Percentiles rank a stretch among this genome's conserved stretches.
Evolutionary conservation across 2,329 filamentous ascomycete genomes (phyloP).

Genomic region (Pseudopithomyces chartarum): DNA sequence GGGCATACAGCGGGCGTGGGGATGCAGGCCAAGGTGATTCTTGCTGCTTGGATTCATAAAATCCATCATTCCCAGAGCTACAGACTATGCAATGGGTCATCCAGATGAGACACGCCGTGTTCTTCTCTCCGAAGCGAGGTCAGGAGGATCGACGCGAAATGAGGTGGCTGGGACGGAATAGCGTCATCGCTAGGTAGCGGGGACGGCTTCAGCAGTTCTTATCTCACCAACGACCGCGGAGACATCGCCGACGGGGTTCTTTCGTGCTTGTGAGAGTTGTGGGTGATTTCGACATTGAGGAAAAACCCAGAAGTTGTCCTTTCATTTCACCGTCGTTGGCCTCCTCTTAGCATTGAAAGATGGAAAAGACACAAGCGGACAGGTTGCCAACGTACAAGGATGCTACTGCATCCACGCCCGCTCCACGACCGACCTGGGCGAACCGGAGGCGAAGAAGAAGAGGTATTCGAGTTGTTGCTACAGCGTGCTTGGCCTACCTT

Average conservation of each 20-base stretch:
- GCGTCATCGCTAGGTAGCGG: neutral
- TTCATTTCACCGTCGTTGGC: neutral
- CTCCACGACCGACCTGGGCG: conserved; percentile 14
- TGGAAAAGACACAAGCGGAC: conserved; percentile 25
- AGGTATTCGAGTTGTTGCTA: conserved; percentile 20
- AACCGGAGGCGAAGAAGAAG: conserved; percentile 21
- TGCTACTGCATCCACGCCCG: conserved; percentile 16
- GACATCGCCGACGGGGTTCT: neutral
- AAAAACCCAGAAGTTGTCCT: neutral
- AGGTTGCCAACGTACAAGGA: conserved; percentile 29
- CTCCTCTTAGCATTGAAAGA: neutral
- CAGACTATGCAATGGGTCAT: neutral
- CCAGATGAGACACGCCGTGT: neutral
- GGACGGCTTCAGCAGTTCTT: neutral
- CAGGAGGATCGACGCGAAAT: neutral
- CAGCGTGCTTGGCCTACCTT: conserved; percentile 25
- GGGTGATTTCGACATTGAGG: neutral
- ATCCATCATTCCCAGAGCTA: no score
- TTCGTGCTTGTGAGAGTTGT: neutral
- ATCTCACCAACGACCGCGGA: neutral
- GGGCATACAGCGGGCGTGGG: no score
- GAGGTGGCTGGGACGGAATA: conserved; percentile 14
- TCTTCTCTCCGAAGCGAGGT: neutral
- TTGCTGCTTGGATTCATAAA: neutral
- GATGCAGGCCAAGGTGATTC: no score